These are phyloP conservation scores for Mangifera indica DNA, from an alignment of 345 rosid genomes.

Conservation along the genomic window DNA sequence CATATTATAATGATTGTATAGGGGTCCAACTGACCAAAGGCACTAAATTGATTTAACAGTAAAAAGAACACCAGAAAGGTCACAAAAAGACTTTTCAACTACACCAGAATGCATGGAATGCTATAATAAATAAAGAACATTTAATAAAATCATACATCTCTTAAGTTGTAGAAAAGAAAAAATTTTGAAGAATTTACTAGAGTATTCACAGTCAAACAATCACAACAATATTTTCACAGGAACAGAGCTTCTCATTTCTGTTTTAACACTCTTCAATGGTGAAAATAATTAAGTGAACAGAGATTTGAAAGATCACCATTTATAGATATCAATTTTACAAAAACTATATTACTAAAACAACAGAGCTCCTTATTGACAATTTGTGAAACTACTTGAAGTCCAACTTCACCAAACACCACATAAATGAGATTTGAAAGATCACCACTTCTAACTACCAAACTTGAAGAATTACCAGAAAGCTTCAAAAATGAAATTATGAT, in stretches of 20 bases:
- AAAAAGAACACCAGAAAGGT: not conserved
- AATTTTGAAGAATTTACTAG: no score
- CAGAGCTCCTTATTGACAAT: no score
- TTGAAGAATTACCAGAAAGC: not conserved
- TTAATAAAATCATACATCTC: not conserved
- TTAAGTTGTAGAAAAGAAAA: not conserved
- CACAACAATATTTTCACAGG: not conserved
- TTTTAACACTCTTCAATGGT: not conserved
- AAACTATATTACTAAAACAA: no score
- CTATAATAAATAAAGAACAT: not conserved
- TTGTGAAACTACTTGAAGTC: no score
- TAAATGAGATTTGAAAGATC: not conserved
- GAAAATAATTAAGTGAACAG: not conserved
- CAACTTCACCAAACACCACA: no score
- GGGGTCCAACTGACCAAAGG: not conserved
- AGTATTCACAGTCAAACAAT: not conserved
- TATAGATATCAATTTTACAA: not conserved
- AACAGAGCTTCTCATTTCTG: not conserved
- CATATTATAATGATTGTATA: not conserved
- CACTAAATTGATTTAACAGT: not conserved
- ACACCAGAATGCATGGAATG: not conserved
- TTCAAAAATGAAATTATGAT: not conserved
- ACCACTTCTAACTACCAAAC: not conserved
- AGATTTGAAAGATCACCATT: not conserved
- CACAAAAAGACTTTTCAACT: not conserved